Evolutionary conservation across 129 eudicot genomes (phyloP).

Genomic region (Pulicaria dysenterica): DNA sequence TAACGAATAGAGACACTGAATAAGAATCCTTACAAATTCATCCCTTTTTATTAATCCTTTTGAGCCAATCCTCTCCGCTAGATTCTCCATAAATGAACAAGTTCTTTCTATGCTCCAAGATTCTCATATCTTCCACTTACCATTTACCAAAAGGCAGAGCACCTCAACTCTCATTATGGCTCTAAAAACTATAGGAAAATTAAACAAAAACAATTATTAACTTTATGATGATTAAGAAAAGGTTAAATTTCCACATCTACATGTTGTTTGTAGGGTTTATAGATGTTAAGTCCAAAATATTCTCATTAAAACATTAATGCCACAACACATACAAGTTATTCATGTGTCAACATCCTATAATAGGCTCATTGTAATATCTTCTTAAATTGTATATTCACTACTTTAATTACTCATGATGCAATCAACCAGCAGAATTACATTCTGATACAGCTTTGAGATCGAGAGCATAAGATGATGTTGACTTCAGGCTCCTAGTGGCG

Average conservation of each 20-base stretch:
- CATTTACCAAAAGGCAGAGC: slow-evolving; percentile 21
- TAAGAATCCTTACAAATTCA: slow-evolving; percentile 72
- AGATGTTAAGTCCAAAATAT: not conserved
- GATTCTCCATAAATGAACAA: slow-evolving; percentile 52
- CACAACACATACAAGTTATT: slow-evolving; percentile 1
- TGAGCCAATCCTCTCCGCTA: slow-evolving; percentile 43
- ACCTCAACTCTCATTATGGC: slow-evolving; percentile 22
- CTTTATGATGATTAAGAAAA: slow-evolving; percentile 3
- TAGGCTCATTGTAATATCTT: not conserved
- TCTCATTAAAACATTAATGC: slow-evolving; percentile 2
- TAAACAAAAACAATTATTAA: slow-evolving; percentile 9
- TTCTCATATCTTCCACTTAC: slow-evolving; percentile 35
- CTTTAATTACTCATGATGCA: not conserved
- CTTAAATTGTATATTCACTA: not conserved
- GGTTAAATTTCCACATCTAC: slow-evolving; percentile 1
- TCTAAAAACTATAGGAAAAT: slow-evolving; percentile 13
- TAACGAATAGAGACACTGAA: slow-evolving; percentile 75
- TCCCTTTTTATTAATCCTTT: slow-evolving; percentile 68
- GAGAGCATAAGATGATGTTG: slow-evolving; percentile 14
- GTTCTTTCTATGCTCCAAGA: slow-evolving; percentile 32
- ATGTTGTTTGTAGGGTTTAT: not conserved
- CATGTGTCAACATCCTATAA: slow-evolving; percentile 11
- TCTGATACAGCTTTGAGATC: slow-evolving; percentile 4
- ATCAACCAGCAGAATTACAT: slow-evolving; percentile 2
- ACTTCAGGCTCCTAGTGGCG: slow-evolving; percentile 19